Evolutionary conservation across 371 early-diverging fungal species (phyloP), one percentile per base, ranked within the genome.

Genomic region (Mucor ambiguus): DNA sequence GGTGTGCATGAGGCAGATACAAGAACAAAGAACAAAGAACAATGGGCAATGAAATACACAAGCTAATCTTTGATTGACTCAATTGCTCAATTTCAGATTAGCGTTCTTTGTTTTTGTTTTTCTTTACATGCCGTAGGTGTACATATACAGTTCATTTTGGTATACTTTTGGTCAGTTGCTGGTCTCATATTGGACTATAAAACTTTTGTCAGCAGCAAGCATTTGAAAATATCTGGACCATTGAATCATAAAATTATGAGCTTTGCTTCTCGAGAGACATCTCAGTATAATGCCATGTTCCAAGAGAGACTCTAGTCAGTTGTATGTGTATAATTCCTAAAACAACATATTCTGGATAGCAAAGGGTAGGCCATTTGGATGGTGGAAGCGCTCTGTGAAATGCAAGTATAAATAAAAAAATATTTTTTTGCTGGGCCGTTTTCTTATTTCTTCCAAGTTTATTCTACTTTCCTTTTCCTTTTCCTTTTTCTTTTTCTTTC

Each of bases 361-460:
- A 44, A n/a, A 46, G 9, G 9, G 22, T 0, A 46, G 22, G 46
- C 46, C 44, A 44, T 44, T 11, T 22, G 10, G n/a, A 10, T 46
- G 8, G 11, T 46, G n/a, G n/a, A 52, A 14, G 38, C 58, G 33
- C 33, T 33, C 14, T 32, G 26, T 14, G 58, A 58, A 41, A 41
- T 49, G 2, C 14, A 22, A 4, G 38, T 52, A 44, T 37, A 52
- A 61, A 49, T 35, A 52, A 61, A 37, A 56, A 56, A 56, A 56
- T 32, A 56, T 29, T 56, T 56, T 56, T 33, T 32, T 32, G n/a
- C 56, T 56, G 30, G 56, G 56, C 44, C 44, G 4, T 26, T 33
- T 61, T 32, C 32, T 35, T 22, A 30, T 33, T 32, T 62, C 35
- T 62, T 67, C 46, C 33, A 32, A 32, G 30, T 56, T 56, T 56